Evolutionary conservation across 2,329 filamentous ascomycete species (phyloP), one percentile per base, ranked within the genome.

Genomic region (Fusarium equiseti): DNA sequence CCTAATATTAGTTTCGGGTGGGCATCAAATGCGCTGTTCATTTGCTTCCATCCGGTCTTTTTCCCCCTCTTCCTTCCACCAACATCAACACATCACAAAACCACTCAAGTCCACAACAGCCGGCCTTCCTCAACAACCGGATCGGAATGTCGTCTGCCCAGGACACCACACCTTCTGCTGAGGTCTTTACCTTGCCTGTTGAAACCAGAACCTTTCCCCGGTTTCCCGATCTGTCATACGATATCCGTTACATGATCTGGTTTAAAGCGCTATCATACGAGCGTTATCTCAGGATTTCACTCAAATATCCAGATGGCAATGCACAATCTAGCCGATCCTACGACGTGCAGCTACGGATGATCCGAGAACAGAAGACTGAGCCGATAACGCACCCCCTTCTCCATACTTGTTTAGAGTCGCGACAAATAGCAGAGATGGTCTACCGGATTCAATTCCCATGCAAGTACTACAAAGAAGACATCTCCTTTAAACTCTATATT

Each of bases 251-350:
- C 18, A 24, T 35, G 29, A 38, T 51, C 18, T 51, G 48, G 48
- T 5, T 18, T 9, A 0, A 26, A n/a, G 31, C 48, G 10, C 3
- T 51, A 9, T 15, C 29, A 4, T 51, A 38, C 16, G 20, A 51
- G 15, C 48, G 48, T 11, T 7, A 9, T 20, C 3, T 35, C 32
- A 35, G 2, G 1, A 16, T 35, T 3, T 2, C 0, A 35, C 32
- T 35, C 32, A 9, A 1, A 5, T 0, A 16, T 5, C 15, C 32
- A 0, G 1, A 0, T 35, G 32, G 18, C 3, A 0, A 18, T 35
- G 1, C 32, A 18, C 0, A 1, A 5, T 10, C 32, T 35, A 35
- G 8, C 5, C 32, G 32, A 35, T 35, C 8, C 32, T 35, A 35
- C 32, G 16, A 15, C 1, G 2, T 31, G 0, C 11, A 31, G 29